Evolutionary conservation across 2,329 filamentous ascomycete genomes (phyloP).

Genomic region (Berkeleyomyces rouxiae): DNA sequence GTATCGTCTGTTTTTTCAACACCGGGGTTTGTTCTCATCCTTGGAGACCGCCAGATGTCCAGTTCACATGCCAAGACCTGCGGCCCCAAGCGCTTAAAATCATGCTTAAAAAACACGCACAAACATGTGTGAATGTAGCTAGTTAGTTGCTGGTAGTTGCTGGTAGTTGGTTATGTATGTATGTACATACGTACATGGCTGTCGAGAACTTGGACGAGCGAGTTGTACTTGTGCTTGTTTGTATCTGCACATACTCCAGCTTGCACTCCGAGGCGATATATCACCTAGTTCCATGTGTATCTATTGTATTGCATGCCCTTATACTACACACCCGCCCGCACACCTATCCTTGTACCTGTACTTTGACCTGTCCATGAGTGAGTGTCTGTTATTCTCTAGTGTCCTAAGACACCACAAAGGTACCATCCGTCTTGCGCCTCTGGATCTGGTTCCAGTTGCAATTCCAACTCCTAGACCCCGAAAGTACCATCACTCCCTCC

Average conservation of each 20-base stretch:
- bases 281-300: not conserved
- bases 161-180: not conserved
- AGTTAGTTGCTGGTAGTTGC: not conserved
- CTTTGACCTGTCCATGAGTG: too few relatives aligned
- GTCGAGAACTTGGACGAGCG: too few relatives aligned
- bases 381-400: too few relatives aligned
- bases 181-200: not conserved
- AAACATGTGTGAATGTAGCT: not conserved
- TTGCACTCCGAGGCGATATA: too few relatives aligned
- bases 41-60: not conserved
- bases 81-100: conserved; percentile 34
- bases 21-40: not conserved
- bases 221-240: too few relatives aligned
- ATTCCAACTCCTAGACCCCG: not conserved
- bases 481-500: not conserved
- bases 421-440: not conserved
- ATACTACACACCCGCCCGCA: not conserved
- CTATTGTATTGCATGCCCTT: not conserved
- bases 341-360: not conserved
- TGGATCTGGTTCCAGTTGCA: not conserved
- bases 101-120: conserved; percentile 27
- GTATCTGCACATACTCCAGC: too few relatives aligned
- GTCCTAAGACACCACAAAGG: not conserved
- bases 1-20: not conserved
- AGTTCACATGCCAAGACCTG: conserved; percentile 24